Base-by-base conservation (phyloP, 2,329 filamentous ascomycete genomes). In the Stemphylium vesicarium region DNA sequence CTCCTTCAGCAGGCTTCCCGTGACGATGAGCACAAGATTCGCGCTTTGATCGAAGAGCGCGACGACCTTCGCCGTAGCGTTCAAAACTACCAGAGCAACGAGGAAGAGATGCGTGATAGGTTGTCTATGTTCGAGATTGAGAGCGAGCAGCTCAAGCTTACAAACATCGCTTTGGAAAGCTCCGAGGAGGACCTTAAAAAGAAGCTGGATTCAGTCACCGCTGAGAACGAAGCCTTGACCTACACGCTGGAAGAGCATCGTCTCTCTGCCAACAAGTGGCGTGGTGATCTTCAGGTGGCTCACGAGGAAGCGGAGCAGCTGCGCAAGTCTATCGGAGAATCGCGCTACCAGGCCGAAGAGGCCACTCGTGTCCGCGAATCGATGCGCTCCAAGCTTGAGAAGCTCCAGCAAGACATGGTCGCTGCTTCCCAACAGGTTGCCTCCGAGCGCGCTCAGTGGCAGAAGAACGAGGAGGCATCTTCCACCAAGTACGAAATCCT, bases 391-490 rank as follows among this genome's bases (percentile, higher is more conserved):
- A 96, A 95, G 76, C 90, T 97, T 68, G 86, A 94, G 65, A 87
- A 87, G 56, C 81, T 99, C 35, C 93, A 98, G 75, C 85, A 92
- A 60, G 92, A 97, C 65, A 94, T 98, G 88, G 85, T 87, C 29
- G 82, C 82, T 51, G 90, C 92, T 43, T 88, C 91, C 48, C 86
- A 86, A 41, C 89, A 96, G 58, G 87, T 97, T 58, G 87, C 89
- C 18, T 87, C 90, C 66, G 93, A 98, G 71, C 94, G 93, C 71
- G 86, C 89, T 26, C 83, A 85, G 32, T 93, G 90, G 78, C 86
- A 87, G 66, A 89, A 90, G 77, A 89, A 78, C 53, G 85, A 87
- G 64, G 81, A 86, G 53, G 80, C 84, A n/a, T 79, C 84, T 41
- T 75, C 79, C 53, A 78, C 79, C 59, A 81, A 78, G 57, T 81